A percentile compares a stretch with the other conserved stretches of the same genome.
These are phyloP conservation scores for Paramecium caudatum DNA, from an alignment of 73 alveolate species.

Conservation along the genomic window DNA sequence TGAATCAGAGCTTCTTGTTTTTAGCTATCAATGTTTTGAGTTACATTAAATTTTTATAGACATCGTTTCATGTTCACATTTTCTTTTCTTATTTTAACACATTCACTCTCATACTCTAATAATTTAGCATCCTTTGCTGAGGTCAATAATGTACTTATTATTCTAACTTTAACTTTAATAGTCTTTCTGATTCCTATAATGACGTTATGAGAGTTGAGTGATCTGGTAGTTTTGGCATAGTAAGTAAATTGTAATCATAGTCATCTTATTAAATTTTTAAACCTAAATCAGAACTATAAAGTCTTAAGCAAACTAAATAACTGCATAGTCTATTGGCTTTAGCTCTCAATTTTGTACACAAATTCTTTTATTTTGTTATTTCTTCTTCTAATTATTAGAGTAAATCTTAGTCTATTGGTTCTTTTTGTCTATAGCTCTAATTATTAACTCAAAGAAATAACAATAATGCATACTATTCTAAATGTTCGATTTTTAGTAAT, in stretches of 20 bases:
- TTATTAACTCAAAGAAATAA: too few species aligned
- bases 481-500: not conserved
- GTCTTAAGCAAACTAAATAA: slow-evolving; percentile 1
- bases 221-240: slow-evolving; percentile 61
- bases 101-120: not conserved
- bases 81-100: not conserved
- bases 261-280: slow-evolving; percentile 48
- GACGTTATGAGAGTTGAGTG: not conserved
- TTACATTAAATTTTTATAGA: not conserved
- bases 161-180: not conserved
- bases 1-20: not conserved
- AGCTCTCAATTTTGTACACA: not conserved
- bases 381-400: not conserved
- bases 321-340: slow-evolving; percentile 23
- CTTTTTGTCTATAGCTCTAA: not conserved
- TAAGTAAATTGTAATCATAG: not conserved
- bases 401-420: not conserved
- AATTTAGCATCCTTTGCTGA: not conserved
- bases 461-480: not conserved
- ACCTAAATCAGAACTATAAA: slow-evolving; percentile 45
- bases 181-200: slow-evolving; percentile 15
- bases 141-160: not conserved
- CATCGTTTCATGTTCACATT: slow-evolving; percentile 8
- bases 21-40: not conserved
- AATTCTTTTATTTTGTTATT: not conserved